Percentiles rank a stretch among this genome's conserved stretches.
Evolutionary conservation across 1,139 yeast genomes (phyloP).

Genomic region (Taphrina sp.): DNA sequence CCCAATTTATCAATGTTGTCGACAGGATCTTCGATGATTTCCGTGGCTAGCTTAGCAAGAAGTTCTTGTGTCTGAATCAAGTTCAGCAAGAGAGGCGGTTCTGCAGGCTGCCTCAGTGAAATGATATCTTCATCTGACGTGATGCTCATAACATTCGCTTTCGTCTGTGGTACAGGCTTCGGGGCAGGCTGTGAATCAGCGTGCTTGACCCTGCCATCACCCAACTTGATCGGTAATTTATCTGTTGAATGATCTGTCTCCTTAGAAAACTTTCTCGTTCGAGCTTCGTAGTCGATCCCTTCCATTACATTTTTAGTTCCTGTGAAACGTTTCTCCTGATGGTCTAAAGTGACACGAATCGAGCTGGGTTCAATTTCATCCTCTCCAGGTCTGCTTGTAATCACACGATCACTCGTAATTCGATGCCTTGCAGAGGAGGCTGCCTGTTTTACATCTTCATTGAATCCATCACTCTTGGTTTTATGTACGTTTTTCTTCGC

Average conservation of each 20-base stretch:
- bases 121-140: background rate
- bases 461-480: background rate
- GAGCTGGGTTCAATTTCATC: background rate
- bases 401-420: too few relatives aligned
- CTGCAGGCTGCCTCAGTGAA: background rate
- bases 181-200: background rate
- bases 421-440: too few relatives aligned
- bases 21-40: slow-evolving; percentile 84
- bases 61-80: slow-evolving; percentile 70
- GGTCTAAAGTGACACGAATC: background rate
- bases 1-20: slow-evolving; percentile 68
- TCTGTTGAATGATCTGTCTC: background rate
- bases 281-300: background rate
- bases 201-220: slow-evolving; percentile 19
- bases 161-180: background rate
- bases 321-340: too few relatives aligned
- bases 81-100: slow-evolving; percentile 35
- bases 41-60: slow-evolving; percentile 76
- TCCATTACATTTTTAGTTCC: background rate
- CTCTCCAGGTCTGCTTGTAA: too few relatives aligned
- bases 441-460: too few relatives aligned
- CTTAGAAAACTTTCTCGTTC: background rate
- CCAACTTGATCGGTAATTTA: slow-evolving; percentile 17
- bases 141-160: background rate
- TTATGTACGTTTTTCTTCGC: slow-evolving; percentile 4